Conservation (phyloP, 2,329 filamentous ascomycete species). For the Graphilbum sp. region DNA sequence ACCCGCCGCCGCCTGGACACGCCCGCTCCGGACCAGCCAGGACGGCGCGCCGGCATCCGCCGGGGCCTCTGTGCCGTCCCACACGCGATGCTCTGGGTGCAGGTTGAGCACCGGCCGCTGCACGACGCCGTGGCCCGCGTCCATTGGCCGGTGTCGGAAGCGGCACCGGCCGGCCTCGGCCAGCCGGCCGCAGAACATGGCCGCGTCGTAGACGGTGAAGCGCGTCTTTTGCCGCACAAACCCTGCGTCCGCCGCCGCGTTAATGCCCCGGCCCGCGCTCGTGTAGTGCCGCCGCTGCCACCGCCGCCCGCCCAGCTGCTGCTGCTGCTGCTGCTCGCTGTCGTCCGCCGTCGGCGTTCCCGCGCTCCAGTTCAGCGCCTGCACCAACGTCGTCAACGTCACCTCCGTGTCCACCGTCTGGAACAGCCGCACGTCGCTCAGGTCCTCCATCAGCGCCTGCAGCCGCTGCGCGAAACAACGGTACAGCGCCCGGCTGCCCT, state of each 20-base stretch:
- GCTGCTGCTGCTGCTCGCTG: too few relatives aligned
- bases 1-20: too few relatives aligned
- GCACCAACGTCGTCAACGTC: conserved; percentile 13
- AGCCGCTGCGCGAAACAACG: conserved; percentile 17
- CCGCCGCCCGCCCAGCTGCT: not conserved
- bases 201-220: conserved; percentile 16
- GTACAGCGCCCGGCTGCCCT: conserved; percentile 14
- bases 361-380: conserved; percentile 13
- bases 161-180: conserved; percentile 6
- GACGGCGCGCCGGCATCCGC: not conserved
- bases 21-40: not conserved
- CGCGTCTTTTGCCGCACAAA: conserved; percentile 8
- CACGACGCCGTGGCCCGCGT: conserved; percentile 12
- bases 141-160: conserved; percentile 3
- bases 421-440: conserved; percentile 13
- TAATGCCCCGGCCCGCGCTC: not conserved
- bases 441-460: conserved; percentile 16
- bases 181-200: conserved; percentile 16
- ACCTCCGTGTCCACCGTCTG: conserved; percentile 8
- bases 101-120: conserved; percentile 12
- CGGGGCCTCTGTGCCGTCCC: not conserved
- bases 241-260: not conserved
- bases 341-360: too few relatives aligned
- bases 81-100: conserved; percentile 16
- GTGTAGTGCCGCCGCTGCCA: not conserved